Evolutionary conservation across 179 eudicot genomes (phyloP).

Genomic region (Monotropa hypopitys): DNA sequence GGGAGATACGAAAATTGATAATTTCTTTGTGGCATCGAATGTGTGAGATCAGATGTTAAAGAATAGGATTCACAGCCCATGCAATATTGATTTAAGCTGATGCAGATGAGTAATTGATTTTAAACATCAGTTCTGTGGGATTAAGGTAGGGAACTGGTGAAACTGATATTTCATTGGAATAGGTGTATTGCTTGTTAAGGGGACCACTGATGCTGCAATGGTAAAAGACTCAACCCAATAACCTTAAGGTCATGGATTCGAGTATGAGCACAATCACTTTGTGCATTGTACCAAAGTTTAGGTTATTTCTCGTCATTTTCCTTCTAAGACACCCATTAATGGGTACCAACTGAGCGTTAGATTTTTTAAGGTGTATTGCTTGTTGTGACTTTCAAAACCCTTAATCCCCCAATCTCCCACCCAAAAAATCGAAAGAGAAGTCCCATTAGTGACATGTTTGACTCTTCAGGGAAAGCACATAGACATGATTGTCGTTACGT

Average conservation of each 20-base stretch:
- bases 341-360: no score
- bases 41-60: neutral
- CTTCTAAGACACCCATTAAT: no score
- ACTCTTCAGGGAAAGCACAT: neutral
- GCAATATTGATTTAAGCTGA: neutral
- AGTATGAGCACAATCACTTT: no score
- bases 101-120: neutral
- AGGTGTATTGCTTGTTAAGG: no score
- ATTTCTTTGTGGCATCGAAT: neutral
- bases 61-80: constrained; percentile 1
- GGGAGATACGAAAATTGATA: neutral
- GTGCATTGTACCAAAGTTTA: no score
- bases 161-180: neutral
- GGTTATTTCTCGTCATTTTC: no score
- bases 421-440: neutral
- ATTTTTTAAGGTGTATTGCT: no score
- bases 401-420: neutral
- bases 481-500: neutral
- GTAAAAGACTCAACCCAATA: no score
- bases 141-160: neutral
- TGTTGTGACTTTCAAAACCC: neutral
- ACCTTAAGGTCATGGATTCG: no score
- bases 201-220: no score
- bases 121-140: neutral
- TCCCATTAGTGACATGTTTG: neutral